Percentiles rank a stretch among this genome's conserved stretches.
These are phyloP conservation scores for Sordariomycetes sp. DNA, from an alignment of 2,329 filamentous ascomycete species.

Conservation along the genomic window DNA sequence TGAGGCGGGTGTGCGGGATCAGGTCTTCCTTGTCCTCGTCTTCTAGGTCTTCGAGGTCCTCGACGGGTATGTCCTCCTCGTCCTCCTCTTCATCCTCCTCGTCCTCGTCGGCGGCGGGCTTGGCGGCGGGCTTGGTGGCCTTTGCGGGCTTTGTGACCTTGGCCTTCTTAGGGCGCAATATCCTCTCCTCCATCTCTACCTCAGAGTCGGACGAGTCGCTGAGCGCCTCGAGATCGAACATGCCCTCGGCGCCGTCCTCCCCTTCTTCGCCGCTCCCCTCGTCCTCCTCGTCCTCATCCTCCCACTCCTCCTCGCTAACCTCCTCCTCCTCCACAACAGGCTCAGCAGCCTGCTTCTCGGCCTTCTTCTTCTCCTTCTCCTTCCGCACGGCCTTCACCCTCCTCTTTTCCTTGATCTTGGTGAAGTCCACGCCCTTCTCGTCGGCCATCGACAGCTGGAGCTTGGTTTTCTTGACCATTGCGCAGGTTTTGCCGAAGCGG, in stretches of 20 bases:
- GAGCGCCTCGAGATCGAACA: conserved; percentile 42
- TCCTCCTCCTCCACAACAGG: conserved; percentile 12
- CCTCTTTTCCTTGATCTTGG: conserved; percentile 39
- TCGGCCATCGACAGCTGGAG: conserved; percentile 43
- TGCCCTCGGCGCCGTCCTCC: conserved; percentile 15
- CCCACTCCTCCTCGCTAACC: conserved; percentile 10
- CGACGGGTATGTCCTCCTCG: conserved; percentile 81
- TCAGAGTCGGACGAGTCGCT: conserved; percentile 58
- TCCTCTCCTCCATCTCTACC: conserved; percentile 66
- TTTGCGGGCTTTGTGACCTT: conserved; percentile 29
- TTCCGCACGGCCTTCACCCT: conserved; percentile 32
- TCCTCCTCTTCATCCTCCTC: conserved; percentile 59
- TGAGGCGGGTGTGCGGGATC: conserved; percentile 82
- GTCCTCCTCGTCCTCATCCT: conserved; percentile 11
- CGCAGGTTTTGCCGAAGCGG: not conserved
- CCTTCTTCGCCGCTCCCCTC: conserved; percentile 20
- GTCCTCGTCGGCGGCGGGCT: conserved; percentile 9
- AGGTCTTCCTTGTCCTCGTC: conserved; percentile 80
- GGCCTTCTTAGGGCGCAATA: conserved; percentile 33
- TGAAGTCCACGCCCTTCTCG: conserved; percentile 42
- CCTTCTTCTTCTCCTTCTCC: conserved; percentile 19
- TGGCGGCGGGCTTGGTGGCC: conserved; percentile 7
- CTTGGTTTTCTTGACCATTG: conserved; percentile 34
- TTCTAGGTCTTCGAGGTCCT: conserved; percentile 68
- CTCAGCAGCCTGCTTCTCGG: not conserved